phyloP scores from a whole-genome alignment of 2,329 filamentous ascomycete species.

The Aureobasidium sp. region DNA sequence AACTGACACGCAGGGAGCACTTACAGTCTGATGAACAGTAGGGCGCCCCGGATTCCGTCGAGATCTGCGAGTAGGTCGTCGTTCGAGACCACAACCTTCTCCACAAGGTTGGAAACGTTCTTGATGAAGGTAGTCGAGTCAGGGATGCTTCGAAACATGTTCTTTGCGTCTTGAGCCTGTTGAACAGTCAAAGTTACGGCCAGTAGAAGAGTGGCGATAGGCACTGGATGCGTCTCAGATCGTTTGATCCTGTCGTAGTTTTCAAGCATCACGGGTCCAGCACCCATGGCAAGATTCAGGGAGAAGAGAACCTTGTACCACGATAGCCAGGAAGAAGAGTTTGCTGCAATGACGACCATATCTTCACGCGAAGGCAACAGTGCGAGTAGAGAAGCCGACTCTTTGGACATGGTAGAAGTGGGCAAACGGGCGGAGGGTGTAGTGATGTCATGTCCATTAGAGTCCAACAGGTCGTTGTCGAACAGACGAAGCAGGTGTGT shows the following conservation, averaged over 20 bases:
- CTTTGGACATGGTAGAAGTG: not conserved
- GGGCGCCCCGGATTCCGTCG: constrained; percentile 24
- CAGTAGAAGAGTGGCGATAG: constrained; percentile 22
- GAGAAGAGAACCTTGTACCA: constrained; percentile 22
- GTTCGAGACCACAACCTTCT: constrained; percentile 24
- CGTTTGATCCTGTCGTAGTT: constrained; percentile 21
- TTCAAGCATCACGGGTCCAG: constrained; percentile 19
- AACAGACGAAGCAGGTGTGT: constrained; percentile 25
- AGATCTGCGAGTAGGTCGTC: constrained; percentile 26
- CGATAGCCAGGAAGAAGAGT: constrained; percentile 22
- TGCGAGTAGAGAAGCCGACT: constrained; percentile 10
- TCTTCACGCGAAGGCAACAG: constrained; percentile 23
- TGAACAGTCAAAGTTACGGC: constrained; percentile 24
- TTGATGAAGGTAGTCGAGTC: constrained; percentile 16
- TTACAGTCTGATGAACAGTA: constrained; percentile 31
- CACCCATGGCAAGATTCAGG: constrained; percentile 16
- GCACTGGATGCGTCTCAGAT: constrained; percentile 20
- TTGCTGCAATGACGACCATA: constrained; percentile 17
- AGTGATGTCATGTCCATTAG: constrained; percentile 10
- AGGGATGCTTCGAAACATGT: constrained; percentile 1
- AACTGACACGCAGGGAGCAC: constrained; percentile 8
- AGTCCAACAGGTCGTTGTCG: constrained; percentile 24
- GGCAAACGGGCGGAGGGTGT: not conserved
- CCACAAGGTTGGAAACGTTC: constrained; percentile 21
- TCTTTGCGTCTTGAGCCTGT: constrained; percentile 17